A percentile compares a stretch with the other conserved stretches of the same genome.
These are phyloP conservation scores for Botrytis pseudocinerea DNA, from an alignment of 2,329 filamentous ascomycete genomes.

Conservation along the genomic window DNA sequence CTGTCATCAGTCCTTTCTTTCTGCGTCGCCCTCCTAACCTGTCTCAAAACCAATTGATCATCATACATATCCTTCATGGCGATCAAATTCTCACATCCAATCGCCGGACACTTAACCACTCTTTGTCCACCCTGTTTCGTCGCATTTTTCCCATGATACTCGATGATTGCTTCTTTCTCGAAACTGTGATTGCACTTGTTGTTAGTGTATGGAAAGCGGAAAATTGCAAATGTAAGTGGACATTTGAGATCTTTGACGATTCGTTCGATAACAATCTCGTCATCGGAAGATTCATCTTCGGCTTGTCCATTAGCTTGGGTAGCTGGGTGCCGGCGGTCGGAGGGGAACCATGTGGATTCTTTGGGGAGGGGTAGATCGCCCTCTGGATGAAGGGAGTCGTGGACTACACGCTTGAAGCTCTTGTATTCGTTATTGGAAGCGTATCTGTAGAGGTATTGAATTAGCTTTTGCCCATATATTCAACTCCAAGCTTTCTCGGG, in stretches of 20 bases:
- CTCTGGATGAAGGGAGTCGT: conserved; percentile 58
- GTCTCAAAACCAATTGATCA: conserved; percentile 57
- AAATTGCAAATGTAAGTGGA: conserved; percentile 64
- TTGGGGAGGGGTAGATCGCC: conserved; percentile 53
- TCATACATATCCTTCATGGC: conserved; percentile 54
- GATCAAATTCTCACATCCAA: conserved; percentile 61
- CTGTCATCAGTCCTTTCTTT: conserved; percentile 48
- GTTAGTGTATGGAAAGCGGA: conserved; percentile 67
- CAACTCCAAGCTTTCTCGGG: neutral
- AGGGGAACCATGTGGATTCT: conserved; percentile 61
- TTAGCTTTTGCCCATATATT: conserved; percentile 16
- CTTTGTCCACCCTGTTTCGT: conserved; percentile 20
- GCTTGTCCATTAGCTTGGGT: neutral
- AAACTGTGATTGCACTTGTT: conserved; percentile 70
- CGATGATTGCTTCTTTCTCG: conserved; percentile 63
- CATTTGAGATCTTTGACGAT: conserved; percentile 68
- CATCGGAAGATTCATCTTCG: conserved; percentile 52
- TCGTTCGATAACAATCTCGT: conserved; percentile 67
- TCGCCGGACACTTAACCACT: conserved; percentile 59
- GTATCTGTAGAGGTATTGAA: conserved; percentile 47
- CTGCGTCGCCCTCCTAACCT: conserved; percentile 55
- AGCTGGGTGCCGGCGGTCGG: conserved; percentile 23
- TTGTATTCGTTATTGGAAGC: conserved; percentile 60
- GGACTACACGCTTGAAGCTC: conserved; percentile 60
- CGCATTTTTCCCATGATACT: conserved; percentile 42